These are phyloP conservation scores for Rhodotorula diobovata DNA, from an alignment of 768 basidiomycete genomes.

Conservation along the genomic window DNA sequence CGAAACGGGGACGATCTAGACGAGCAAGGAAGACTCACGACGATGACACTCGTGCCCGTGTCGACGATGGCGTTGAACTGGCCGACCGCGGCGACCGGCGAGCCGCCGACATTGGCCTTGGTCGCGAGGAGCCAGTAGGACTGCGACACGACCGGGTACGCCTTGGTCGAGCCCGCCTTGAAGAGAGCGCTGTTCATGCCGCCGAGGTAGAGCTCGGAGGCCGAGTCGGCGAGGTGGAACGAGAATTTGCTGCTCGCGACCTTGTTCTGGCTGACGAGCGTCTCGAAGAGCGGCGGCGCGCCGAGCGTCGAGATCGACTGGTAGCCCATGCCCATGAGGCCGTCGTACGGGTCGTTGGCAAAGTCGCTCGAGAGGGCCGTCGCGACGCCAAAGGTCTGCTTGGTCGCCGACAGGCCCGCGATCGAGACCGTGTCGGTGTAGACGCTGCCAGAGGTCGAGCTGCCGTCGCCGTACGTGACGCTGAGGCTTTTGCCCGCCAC, in stretches of 20 bases:
- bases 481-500: slow-evolving; percentile 47
- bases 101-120: slow-evolving; percentile 41
- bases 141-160: slow-evolving; percentile 46
- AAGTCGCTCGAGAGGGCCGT: slow-evolving; percentile 38
- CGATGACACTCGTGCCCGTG: slow-evolving; percentile 41
- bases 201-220: slow-evolving; percentile 48
- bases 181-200: slow-evolving; percentile 45
- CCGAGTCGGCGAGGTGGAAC: slow-evolving; percentile 31
- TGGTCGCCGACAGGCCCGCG: slow-evolving; percentile 50
- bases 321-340: slow-evolving; percentile 42
- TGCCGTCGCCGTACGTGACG: slow-evolving; percentile 56
- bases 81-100: slow-evolving; percentile 38
- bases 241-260: slow-evolving; percentile 39
- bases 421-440: slow-evolving; percentile 55
- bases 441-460: slow-evolving; percentile 51
- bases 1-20: neutral
- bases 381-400: slow-evolving; percentile 54
- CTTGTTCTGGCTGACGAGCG: slow-evolving; percentile 29
- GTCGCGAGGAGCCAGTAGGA: slow-evolving; percentile 46
- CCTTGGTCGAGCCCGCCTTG: slow-evolving; percentile 43
- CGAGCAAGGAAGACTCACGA: slow-evolving; percentile 18
- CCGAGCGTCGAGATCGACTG: slow-evolving; percentile 55
- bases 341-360: slow-evolving; percentile 37
- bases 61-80: slow-evolving; percentile 44
- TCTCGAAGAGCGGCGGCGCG: slow-evolving; percentile 39